Base-by-base conservation (phyloP, 23 red algal genomes). In the Gracilariopsis chorda region DNA sequence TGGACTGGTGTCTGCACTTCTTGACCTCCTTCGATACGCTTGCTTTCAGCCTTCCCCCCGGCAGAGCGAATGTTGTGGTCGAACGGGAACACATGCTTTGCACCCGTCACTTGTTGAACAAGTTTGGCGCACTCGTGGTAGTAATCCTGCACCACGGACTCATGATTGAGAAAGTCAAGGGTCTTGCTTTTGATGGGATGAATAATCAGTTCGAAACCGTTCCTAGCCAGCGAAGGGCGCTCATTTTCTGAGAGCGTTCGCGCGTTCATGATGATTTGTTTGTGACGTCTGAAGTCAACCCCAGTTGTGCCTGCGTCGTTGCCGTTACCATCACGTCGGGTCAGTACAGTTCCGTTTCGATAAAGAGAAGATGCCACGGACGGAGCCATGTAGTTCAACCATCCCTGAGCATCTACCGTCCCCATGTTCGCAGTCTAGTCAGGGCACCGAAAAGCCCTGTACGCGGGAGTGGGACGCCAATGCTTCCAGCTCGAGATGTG, bases 31-130 rank as follows among this genome's bases (percentile, higher is more conserved):
- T 32, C 21, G 42, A 69, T 69, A n/a, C 3, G 36, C 63, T 69
- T 69, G 34, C 42, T 25, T 8, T 40, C 21, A 10, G 73, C 47
- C 47, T 57, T 57, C 7, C 73, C 73, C 0, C 46, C 73, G 20
- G 46, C 47, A n/a, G 46, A 55, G 45, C 73, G 73, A 21, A 78
- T 45, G 73, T 78, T 78, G 73, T 78, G 73, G 73, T 78, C 73
- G 24, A 78, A 78, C 1, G 73, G 41, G 42, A 16, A 12, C 21
- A 69, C 63, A 20, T 69, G 42, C n/a, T 25, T 5, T 11, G 63
- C 63, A 40, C 63, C 63, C 5, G 63, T 39, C 42, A 13, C 63
- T 69, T 69, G 9, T 25, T 20, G 6, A 40, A 69, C 63, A 3
- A 69, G 19, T 1, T 37, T 69, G 63, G 27, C 63, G 42, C 63